Base-by-base conservation (phyloP, 257 asterid species). In the Anisodus acutangulus region DNA sequence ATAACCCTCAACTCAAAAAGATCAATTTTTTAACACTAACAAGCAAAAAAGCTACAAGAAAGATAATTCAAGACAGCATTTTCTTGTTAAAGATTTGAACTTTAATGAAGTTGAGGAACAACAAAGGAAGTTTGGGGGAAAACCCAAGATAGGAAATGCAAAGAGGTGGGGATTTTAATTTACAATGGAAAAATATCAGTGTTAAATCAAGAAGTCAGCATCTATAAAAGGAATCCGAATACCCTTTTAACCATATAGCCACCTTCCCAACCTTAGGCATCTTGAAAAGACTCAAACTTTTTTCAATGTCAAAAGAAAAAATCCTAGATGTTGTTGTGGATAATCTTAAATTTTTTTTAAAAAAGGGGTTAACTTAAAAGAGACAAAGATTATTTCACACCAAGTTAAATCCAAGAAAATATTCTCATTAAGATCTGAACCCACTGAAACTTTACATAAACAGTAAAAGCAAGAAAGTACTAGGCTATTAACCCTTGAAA, bases 181-280 rank as follows among this genome's bases (percentile, higher is more conserved):
- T 82, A 89, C 88, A 90, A 91, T 90, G 93, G 91, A 70, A 71
- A 87, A 86, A 85, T 64, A 83, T 79, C 80, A 86, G 91, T 68
- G 92, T 91, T 90, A 92, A 92, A 93, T 92, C 91, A 91, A 79
- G 80, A 87, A 88, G 91, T 93, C 86, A 89, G 83, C 88, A 78
- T 87, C 85, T 51, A 63, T 54, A 8, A 87, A 86, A 84, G 91
- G 98, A 93, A 94, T 93, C 95, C 86, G 98, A 94, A 94, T 93
- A 90, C 88, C 84, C 90, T 89, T 84, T 90, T 63, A 51, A 88
- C 89, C 69, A 83, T 88, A 89, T 88, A 89, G 62, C 92, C 91
- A 90, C 90, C 92, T 85, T 92, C 90, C 87, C 68, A 43, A 26
- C 89, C 90, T 59, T 89, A 91, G 87, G 97, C 92, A 93, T 94